These are phyloP conservation scores for Rhizopogon rudus DNA, from an alignment of 768 basidiomycete genomes.

Conservation along the genomic window DNA sequence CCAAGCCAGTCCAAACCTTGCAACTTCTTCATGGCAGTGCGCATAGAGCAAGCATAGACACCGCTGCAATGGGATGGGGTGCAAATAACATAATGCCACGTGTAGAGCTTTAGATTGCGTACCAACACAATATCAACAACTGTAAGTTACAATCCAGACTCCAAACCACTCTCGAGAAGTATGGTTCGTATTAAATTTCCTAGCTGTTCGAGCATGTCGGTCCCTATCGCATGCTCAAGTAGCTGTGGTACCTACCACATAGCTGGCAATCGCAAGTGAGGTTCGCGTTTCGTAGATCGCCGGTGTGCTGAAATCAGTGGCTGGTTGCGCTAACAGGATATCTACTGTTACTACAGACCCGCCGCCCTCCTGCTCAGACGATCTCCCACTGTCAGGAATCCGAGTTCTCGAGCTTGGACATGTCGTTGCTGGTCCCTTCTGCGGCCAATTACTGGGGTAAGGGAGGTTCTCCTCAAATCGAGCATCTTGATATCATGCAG, in stretches of 20 bases:
- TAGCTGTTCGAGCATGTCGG: not conserved
- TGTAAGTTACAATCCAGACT: too few relatives aligned
- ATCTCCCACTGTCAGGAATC: slow-evolving; percentile 57
- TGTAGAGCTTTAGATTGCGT: too few relatives aligned
- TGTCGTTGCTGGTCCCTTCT: slow-evolving; percentile 71
- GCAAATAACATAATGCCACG: too few relatives aligned
- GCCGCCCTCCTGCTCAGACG: slow-evolving; percentile 6
- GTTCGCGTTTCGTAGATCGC: not conserved
- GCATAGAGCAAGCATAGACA: too few relatives aligned
- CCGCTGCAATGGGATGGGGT: too few relatives aligned
- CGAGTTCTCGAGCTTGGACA: slow-evolving; percentile 68
- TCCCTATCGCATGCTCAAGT: not conserved
- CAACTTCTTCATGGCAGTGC: too few relatives aligned
- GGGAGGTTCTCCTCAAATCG: slow-evolving; percentile 4
- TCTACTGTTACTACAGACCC: not conserved
- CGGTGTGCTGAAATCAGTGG: not conserved
- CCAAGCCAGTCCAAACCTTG: too few relatives aligned
- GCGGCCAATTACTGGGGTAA: slow-evolving; percentile 67
- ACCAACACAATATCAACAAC: too few relatives aligned
- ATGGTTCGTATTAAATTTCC: not conserved
- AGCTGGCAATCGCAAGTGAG: not conserved
- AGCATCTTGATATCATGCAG: not conserved
- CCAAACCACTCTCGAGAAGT: not conserved
- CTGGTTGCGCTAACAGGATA: not conserved
- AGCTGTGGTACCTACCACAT: not conserved